Conservation (phyloP, 1,139 yeast species). For the Casaregolazyma lundiana region DNA sequence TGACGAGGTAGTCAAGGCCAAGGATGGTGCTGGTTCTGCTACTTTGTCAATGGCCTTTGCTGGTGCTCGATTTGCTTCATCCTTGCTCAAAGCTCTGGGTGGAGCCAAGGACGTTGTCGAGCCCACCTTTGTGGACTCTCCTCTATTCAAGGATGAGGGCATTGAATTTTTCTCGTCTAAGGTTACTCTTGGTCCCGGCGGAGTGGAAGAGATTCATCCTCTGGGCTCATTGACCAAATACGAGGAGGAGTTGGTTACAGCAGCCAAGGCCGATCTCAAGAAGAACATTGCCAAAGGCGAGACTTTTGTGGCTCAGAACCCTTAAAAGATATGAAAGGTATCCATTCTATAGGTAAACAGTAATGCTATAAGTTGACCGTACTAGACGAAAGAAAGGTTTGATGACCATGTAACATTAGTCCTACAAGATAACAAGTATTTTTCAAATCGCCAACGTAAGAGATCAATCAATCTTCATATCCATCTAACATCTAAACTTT, state of each 20-base stretch:
- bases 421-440: no score
- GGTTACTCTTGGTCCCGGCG: constrained; percentile 76
- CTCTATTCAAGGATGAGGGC: constrained; percentile 27
- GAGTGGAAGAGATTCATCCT: constrained; percentile 62
- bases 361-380: no score
- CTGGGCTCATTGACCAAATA: constrained; percentile 29
- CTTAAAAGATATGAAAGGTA: constrained; percentile 2
- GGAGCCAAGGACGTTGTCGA: constrained; percentile 71
- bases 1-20: constrained; percentile 98
- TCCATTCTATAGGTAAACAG: not conserved
- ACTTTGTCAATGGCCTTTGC: constrained; percentile 99
- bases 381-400: no score
- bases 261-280: constrained; percentile 77
- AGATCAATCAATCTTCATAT: no score
- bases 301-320: constrained; percentile 38
- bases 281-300: constrained; percentile 66
- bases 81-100: constrained; percentile 58
- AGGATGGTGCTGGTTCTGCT: constrained; percentile 98
- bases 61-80: constrained; percentile 89
- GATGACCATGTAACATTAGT: no score
- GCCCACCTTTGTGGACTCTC: constrained; percentile 53
- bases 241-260: constrained; percentile 57
- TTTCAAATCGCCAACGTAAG: no score
- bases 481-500: no score
- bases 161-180: constrained; percentile 85